Percentiles rank a stretch among this genome's conserved stretches.
Evolutionary conservation across 2,329 filamentous ascomycete species (phyloP).

Genomic region (Ophidiomyces ophidiicola): DNA sequence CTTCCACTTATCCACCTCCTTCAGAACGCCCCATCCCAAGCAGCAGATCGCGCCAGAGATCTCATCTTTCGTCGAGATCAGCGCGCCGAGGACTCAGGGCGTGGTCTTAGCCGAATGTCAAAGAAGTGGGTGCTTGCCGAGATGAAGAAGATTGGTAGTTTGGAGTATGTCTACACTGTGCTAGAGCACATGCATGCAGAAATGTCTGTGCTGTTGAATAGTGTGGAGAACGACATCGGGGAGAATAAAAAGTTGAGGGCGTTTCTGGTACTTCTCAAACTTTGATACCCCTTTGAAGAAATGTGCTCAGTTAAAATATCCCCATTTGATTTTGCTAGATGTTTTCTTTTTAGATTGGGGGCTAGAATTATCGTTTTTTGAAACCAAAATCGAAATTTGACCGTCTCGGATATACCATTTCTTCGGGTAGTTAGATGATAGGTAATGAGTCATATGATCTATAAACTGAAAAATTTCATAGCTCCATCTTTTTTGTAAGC

Average conservation of each 20-base stretch:
- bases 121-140: constrained; percentile 4
- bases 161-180: constrained; percentile 6
- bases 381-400: neutral
- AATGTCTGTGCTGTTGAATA: neutral
- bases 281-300: neutral
- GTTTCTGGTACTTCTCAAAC: neutral
- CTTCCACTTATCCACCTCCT: constrained; percentile 94
- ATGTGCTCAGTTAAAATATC: neutral
- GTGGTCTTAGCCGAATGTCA: neutral
- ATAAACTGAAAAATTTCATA: neutral
- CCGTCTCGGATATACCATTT: no score
- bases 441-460: no score
- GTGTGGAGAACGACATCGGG: constrained; percentile 4
- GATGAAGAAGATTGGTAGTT: constrained; percentile 8
- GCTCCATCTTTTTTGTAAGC: neutral
- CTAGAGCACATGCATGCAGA: constrained; percentile 4
- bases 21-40: constrained; percentile 30
- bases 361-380: neutral
- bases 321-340: neutral
- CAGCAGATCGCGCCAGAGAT: neutral
- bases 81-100: neutral
- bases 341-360: neutral
- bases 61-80: neutral
- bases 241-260: constrained; percentile 1
- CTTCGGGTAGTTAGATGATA: no score